Percentiles rank a stretch among this genome's conserved stretches.
Evolutionary conservation across 805 yeast genomes (phyloP).

Genomic region (Pichia kluyveri): DNA sequence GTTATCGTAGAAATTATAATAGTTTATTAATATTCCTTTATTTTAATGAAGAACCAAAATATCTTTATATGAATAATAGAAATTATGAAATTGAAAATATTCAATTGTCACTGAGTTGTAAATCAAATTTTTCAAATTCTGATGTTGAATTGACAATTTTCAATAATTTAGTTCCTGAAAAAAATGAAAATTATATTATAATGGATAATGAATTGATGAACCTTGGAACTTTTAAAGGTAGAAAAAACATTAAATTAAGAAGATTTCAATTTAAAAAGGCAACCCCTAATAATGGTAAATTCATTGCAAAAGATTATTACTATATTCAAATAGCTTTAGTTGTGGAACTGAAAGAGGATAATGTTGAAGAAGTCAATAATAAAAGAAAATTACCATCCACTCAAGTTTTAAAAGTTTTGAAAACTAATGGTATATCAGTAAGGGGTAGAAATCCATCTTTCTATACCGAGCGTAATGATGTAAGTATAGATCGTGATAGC

Average conservation of each 20-base stretch:
- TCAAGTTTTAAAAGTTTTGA: conserved; percentile 7
- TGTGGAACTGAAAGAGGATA: conserved; percentile 3
- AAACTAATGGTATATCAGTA: conserved; percentile 41
- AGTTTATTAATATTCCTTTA: conserved; percentile 5
- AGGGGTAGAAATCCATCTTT: conserved; percentile 58
- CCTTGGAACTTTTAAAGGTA: conserved; percentile 1
- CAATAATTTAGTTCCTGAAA: not conserved
- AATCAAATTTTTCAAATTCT: conserved; percentile 11
- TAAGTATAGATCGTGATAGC: conserved; percentile 24
- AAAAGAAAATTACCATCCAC: not conserved
- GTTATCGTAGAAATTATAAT: conserved; percentile 18
- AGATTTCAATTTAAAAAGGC: conserved; percentile 42
- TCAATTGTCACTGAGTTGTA: conserved; percentile 5
- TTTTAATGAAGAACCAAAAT: conserved; percentile 7
- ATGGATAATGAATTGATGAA: not conserved
- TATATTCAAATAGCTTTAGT: conserved; percentile 20
- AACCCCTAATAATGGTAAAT: conserved; percentile 43
- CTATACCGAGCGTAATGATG: conserved; percentile 43
- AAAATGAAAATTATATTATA: not conserved
- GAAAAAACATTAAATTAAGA: conserved; percentile 18
- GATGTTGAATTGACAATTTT: conserved; percentile 7
- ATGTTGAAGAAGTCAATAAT: not conserved
- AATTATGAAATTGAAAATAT: conserved; percentile 5
- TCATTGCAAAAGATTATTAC: conserved; percentile 36
- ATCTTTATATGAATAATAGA: not conserved